Evolutionary conservation across 805 yeast genomes (phyloP).

Genomic region (Yamadazyma scolyti): DNA sequence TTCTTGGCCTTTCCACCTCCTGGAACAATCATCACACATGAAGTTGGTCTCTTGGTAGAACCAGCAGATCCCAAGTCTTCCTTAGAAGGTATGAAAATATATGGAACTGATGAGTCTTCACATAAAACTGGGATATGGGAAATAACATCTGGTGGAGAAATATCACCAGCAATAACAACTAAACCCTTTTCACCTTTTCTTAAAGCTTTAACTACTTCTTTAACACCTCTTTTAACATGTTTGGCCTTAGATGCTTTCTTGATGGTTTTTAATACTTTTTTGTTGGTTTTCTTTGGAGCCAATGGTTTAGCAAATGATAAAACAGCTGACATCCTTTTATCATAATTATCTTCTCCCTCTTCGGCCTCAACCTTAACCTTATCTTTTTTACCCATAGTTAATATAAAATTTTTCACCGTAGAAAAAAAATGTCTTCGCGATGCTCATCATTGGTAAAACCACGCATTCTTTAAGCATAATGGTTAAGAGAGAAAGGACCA

Average conservation of each 20-base stretch:
- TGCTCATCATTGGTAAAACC: too few species aligned
- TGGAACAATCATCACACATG: conserved; percentile 96
- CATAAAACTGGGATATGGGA: conserved; percentile 97
- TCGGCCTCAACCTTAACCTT: conserved; percentile 41
- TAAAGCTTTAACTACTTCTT: conserved; percentile 96
- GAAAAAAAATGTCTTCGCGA: conserved; percentile 4
- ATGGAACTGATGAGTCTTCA: conserved; percentile 92
- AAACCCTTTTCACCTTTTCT: conserved; percentile 98
- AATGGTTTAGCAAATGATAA: conserved; percentile 91
- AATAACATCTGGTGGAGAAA: conserved; percentile 94
- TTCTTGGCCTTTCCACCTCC: conserved; percentile 86
- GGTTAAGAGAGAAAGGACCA: too few species aligned
- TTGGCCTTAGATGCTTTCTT: conserved; percentile 98
- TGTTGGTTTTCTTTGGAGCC: conserved; percentile 93
- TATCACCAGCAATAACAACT: conserved; percentile 96
- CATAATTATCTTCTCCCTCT: conserved; percentile 77
- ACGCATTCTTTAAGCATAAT: too few species aligned
- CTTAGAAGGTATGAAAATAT: conserved; percentile 90
- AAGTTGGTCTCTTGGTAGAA: conserved; percentile 98
- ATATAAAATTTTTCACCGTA: background rate
- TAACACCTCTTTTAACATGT: conserved; percentile 97
- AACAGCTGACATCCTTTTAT: conserved; percentile 82
- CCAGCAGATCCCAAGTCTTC: conserved; percentile 99
- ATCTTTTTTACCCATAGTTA: conserved; percentile 44
- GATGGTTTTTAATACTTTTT: conserved; percentile 90